Evolutionary conservation across 1,284 basidiomycete species (phyloP), one percentile per base, ranked within the genome.

Genomic region (Ceratobasidium sp.): DNA sequence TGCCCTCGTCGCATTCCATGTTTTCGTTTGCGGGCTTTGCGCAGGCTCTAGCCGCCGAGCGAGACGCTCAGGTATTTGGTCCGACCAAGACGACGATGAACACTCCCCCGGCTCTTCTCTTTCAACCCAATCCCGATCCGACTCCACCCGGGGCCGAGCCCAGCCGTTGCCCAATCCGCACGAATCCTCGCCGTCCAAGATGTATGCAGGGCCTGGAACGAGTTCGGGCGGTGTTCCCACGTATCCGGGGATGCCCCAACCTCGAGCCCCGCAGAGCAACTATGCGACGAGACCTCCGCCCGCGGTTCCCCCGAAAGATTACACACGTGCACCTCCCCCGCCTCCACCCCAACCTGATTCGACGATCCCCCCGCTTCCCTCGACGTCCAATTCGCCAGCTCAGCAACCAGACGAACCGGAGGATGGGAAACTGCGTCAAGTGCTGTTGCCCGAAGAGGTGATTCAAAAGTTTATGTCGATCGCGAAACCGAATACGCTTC

Each of bases 381-480:
- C 43, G 16, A 48, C 43, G 12, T 18, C 45, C 26, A 62, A 62
- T 30, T 58, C 55, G 14, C 55, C 55, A 1, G n/a, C 9, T 23
- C 55, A 58, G 18, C 34, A 39, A 4, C 72, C 43, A 12, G 64
- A 55, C 57, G 64, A 57, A 36, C 41, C 57, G n/a, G 59, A 41
- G 28, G 64, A 55, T 45, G 59, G 64, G 14, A 67, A 46, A 30
- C 70, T 73, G 16, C 46, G 67, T 18, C 64, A 62, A 21, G 72
- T 72, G 8, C 43, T 53, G 23, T 45, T 94, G 1, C 93, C 93
- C 18, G 83, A 87, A 12, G 88, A 90, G 41, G 88, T 88, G 74
- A 84, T 94, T 10, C 84, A 85, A 3, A 85, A 88, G 3, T 96
- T 96, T 82, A 80, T 94, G 10, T 85, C 86, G 16, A 89, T 93